Base-by-base conservation (phyloP, 306 rosid species). In the Calophaca sinica region DNA sequence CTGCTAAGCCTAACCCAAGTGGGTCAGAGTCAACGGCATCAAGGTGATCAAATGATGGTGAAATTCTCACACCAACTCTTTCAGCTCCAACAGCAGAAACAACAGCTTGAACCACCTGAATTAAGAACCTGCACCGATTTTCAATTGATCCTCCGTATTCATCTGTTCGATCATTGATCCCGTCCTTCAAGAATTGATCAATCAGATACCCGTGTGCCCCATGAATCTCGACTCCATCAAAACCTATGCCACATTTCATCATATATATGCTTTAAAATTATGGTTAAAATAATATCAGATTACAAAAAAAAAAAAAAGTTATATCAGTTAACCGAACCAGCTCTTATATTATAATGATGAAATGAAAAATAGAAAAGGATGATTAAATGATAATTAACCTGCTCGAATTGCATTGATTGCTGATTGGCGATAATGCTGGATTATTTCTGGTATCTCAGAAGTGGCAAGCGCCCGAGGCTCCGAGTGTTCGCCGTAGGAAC, bases 181-280 rank as follows among this genome's bases (percentile, higher is more conserved):
- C 85, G 9, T 77, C 85, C 57, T 82, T 82, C 42, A 82, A 59
- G 49, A 77, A 82, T 61, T 82, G 86, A 26, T 77, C 86, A n/a
- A 77, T 82, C 48, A 90, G 93, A 66, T 93, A 93, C 31, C 98
- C 98, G n/a, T 90, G 98, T 8, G 97, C 98, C 31, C 88, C 86
- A 51, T 93, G 98, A 76, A 93, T 89, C 80, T 93, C 96, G 45
- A 93, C 85, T 64, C 96, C 98, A 67, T 93, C 93, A 65, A 93
- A 20, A 20, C 26, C 26, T 20, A 20, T 20, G 26, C 26, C 26
- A 20, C 26, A 20, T 20, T 20, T 20, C 26, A 20, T 20, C 26
- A 20, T 20, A 20, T 20, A 20, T 20, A 20, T 20, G 26, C 26
- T 20, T 20, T 20, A 20, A 20, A 20, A 20, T 0, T 20, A 20